These are phyloP conservation scores for Myxozyma sirexii DNA, from an alignment of 805 yeast genomes.

Conservation along the genomic window DNA sequence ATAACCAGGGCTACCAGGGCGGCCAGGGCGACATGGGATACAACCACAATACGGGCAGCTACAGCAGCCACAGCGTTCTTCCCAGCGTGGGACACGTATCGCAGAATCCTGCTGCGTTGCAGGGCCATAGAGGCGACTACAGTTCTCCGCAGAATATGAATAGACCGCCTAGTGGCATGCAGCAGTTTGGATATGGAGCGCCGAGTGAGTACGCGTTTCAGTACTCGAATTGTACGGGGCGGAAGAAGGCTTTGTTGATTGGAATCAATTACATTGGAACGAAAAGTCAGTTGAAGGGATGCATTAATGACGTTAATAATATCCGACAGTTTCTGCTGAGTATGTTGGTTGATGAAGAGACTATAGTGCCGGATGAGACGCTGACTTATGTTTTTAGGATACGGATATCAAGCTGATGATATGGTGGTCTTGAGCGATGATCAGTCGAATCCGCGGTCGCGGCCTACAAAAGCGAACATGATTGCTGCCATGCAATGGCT, in stretches of 20 bases:
- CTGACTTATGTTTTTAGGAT: slow-evolving; percentile 45
- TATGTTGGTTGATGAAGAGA: not conserved
- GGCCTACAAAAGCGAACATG: slow-evolving; percentile 73
- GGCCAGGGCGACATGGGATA: slow-evolving; percentile 5
- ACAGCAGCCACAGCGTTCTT: not conserved
- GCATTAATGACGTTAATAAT: slow-evolving; percentile 74
- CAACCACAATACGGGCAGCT: not conserved
- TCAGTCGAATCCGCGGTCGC: slow-evolving; percentile 43
- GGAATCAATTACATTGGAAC: slow-evolving; percentile 80
- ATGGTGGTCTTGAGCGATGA: slow-evolving; percentile 48
- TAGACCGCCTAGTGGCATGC: slow-evolving; percentile 40
- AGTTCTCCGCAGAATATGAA: slow-evolving; percentile 19
- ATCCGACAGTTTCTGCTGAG: slow-evolving; percentile 41
- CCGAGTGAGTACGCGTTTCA: slow-evolving; percentile 49
- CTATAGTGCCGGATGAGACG: slow-evolving; percentile 31
- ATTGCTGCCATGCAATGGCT: slow-evolving; percentile 82
- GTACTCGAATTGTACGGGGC: slow-evolving; percentile 72
- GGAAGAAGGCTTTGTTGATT: slow-evolving; percentile 70
- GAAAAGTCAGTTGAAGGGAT: slow-evolving; percentile 65
- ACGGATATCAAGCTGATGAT: slow-evolving; percentile 32
- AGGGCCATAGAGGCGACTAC: slow-evolving; percentile 5
- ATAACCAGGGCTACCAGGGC: slow-evolving; percentile 10
- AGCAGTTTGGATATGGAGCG: slow-evolving; percentile 41
- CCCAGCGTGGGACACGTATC: slow-evolving; percentile 3
- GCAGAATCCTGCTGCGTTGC: not conserved